Conservation (phyloP, 129 eudicot species). For the Deinandra increscens region DNA sequence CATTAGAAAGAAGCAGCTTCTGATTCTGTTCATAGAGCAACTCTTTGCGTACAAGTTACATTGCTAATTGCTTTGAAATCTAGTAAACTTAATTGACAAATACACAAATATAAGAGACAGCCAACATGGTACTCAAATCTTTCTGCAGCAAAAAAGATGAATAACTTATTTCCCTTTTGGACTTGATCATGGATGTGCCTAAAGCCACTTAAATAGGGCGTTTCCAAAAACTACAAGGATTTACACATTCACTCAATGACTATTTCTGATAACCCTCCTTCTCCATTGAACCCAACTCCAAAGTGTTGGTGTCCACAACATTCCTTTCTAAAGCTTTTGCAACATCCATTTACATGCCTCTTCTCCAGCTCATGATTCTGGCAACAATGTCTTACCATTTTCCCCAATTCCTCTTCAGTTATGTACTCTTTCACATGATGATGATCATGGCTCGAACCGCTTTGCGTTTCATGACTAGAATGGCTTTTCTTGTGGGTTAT, state of each 20-base stretch:
- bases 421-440: constrained; percentile 28
- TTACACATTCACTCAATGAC: constrained; percentile 45
- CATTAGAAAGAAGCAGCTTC: too few species aligned
- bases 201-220: constrained; percentile 25
- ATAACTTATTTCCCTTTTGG: constrained; percentile 15
- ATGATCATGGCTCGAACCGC: constrained; percentile 12
- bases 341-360: constrained; percentile 40
- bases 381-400: constrained; percentile 47
- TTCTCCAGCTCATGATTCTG: constrained; percentile 25
- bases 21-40: too few species aligned
- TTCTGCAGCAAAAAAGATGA: constrained; percentile 26
- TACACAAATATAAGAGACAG: constrained; percentile 5
- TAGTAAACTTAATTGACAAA: neutral
- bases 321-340: constrained; percentile 52
- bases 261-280: constrained; percentile 61
- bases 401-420: constrained; percentile 33
- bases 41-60: neutral
- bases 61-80: neutral
- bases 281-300: constrained; percentile 30
- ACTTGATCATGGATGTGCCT: constrained; percentile 6
- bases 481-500: constrained; percentile 24
- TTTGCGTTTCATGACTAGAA: constrained; percentile 19
- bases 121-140: constrained; percentile 22
- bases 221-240: constrained; percentile 2
- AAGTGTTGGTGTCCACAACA: constrained; percentile 42